phyloP scores from a whole-genome alignment of 2,329 filamentous ascomycete genomes.

The Ascochyta rabiei region DNA sequence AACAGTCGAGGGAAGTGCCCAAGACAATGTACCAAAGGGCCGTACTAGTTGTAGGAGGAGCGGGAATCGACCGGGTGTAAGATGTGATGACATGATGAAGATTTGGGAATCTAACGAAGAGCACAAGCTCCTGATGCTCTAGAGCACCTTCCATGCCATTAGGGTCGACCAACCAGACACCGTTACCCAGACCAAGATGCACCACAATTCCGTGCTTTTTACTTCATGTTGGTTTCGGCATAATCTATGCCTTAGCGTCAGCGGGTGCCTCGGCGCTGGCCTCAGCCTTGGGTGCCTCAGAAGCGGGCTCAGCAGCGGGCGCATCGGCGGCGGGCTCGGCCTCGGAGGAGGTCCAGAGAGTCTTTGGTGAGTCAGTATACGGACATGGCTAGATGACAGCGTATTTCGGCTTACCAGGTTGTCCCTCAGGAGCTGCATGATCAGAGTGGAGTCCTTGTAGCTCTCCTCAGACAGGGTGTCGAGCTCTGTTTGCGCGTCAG shows the following conservation, averaged over 20 bases:
- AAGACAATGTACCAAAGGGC: slow-evolving; percentile 19
- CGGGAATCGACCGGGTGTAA: slow-evolving; percentile 14
- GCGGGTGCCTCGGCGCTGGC: slow-evolving; percentile 49
- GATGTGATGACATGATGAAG: slow-evolving; percentile 44
- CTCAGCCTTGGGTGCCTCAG: slow-evolving; percentile 55
- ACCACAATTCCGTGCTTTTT: slow-evolving; percentile 44
- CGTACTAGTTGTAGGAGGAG: slow-evolving; percentile 19
- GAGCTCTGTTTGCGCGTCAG: slow-evolving; percentile 68
- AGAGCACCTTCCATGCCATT: slow-evolving; percentile 40
- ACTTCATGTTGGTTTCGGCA: slow-evolving; percentile 30
- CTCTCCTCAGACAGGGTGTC: slow-evolving; percentile 97
- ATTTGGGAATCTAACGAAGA: slow-evolving; percentile 49
- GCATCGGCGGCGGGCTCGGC: slow-evolving; percentile 74
- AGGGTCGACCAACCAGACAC: slow-evolving; percentile 38
- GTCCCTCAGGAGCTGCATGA: slow-evolving; percentile 98
- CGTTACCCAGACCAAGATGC: slow-evolving; percentile 42
- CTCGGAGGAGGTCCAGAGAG: slow-evolving; percentile 99
- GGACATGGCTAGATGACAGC: too few species aligned
- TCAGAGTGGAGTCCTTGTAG: slow-evolving; percentile 98
- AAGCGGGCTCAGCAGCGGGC: slow-evolving; percentile 62
- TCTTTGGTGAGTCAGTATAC: slow-evolving; percentile 59
- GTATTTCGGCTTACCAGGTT: slow-evolving; percentile 70
- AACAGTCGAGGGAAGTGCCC: slow-evolving; percentile 22
- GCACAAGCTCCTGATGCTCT: slow-evolving; percentile 39
- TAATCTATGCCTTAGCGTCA: slow-evolving; percentile 66